A percentile compares a stretch with the other conserved stretches of the same genome.
Conservation (phyloP, 192 early-diverging fungal genomes). For the Backusella morwellensis region DNA sequence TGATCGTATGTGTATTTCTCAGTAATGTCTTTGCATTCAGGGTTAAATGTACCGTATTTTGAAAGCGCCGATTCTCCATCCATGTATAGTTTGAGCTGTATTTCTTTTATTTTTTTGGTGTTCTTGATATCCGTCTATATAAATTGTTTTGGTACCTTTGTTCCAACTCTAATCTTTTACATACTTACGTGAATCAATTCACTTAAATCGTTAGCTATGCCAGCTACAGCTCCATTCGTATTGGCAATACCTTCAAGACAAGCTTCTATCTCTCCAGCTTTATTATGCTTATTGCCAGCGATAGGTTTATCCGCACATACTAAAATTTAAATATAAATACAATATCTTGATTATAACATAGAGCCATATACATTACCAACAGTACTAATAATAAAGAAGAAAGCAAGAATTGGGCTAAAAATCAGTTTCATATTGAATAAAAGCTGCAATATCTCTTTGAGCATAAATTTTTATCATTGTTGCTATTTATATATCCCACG, state of each 20-base stretch:
- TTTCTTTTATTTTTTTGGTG: background rate
- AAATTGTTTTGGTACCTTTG: background rate
- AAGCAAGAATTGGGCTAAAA: background rate
- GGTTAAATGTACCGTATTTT: background rate
- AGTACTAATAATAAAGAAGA: background rate
- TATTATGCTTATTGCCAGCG: background rate
- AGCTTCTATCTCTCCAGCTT: background rate
- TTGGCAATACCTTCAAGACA: background rate
- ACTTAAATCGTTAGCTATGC: background rate
- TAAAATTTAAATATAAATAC: background rate
- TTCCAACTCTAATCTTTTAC: background rate
- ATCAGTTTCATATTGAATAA: background rate
- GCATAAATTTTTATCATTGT: background rate
- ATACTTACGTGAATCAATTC: background rate
- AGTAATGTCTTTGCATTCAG: background rate
- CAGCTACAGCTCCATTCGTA: background rate
- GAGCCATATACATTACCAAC: background rate
- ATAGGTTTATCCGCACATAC: background rate
- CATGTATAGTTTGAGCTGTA: background rate
- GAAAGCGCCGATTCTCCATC: background rate
- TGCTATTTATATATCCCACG: background rate
- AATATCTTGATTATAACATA: background rate
- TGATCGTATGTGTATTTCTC: background rate
- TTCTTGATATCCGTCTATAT: background rate
- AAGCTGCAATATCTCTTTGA: background rate